These are phyloP conservation scores for Rutidosis leptorrhynchoides DNA, from an alignment of 129 eudicot genomes.

Conservation along the genomic window DNA sequence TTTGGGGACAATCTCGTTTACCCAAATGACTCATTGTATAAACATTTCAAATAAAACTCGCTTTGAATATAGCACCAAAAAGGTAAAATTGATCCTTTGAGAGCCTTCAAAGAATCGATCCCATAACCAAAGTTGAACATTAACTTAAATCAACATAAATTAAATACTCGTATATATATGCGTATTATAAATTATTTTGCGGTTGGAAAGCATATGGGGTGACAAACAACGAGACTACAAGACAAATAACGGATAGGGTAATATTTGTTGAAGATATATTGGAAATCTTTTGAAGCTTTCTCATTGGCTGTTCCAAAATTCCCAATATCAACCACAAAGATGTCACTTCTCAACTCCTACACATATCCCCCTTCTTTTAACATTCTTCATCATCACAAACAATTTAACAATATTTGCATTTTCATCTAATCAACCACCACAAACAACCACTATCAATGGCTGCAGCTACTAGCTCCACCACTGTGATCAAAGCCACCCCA, in stretches of 20 bases:
- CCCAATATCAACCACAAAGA: constrained; percentile 40
- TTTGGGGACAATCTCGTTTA: too few species aligned
- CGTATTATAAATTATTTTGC: neutral
- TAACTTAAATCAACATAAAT: too few species aligned
- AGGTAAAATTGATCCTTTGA: too few species aligned
- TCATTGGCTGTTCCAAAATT: constrained; percentile 53
- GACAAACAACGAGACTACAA: neutral
- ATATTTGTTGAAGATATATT: constrained; percentile 48
- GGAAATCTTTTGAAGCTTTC: constrained; percentile 42
- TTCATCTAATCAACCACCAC: constrained; percentile 1
- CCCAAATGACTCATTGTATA: too few species aligned
- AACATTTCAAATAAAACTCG: too few species aligned
- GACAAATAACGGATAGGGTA: constrained; percentile 52
- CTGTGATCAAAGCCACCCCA: constrained; percentile 58
- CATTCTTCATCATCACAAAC: constrained; percentile 10
- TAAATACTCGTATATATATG: neutral
- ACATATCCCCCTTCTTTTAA: constrained; percentile 28
- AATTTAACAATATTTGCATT: neutral
- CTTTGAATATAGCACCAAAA: too few species aligned
- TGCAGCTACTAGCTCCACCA: constrained; percentile 54
- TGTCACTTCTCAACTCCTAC: constrained; percentile 19
- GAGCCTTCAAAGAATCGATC: too few species aligned
- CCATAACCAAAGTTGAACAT: neutral
- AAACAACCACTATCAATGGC: constrained; percentile 41
- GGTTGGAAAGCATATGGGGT: neutral